Base-by-base conservation (phyloP, 345 rosid species). In the Dipteronia dyeriana region DNA sequence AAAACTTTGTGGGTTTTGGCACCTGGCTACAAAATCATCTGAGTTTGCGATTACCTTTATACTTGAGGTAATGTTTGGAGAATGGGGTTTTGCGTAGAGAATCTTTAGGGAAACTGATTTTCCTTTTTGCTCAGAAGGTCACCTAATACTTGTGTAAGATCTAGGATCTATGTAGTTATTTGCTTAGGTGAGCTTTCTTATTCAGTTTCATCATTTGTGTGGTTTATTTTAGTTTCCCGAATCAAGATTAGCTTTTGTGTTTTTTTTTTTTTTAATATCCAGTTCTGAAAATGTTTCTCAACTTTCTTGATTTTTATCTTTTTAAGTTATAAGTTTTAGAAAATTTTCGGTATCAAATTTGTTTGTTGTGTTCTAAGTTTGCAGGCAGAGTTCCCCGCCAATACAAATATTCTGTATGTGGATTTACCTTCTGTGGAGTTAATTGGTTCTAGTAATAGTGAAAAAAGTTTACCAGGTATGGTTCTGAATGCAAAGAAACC, bases 401-500 rank as follows among this genome's bases (percentile, higher is more conserved):
- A 95, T 85, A 95, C 98, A 71, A 95, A 95, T 82, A 93, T 95
- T 77, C 85, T 95, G 17, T 93, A 92, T 69, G 92, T 95, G 79
- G 94, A 91, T 86, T 84, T 95, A 82, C 83, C 79, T 68, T 84
- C 97, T 17, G 90, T 86, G 26, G 94, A 91, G 84, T 75, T 79
- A 70, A 80, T 93, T 86, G 97, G 87, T 74, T 92, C 96, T 34
- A 80, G 88, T 54, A 84, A 86, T 62, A 85, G 69, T 74, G 90
- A 77, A 79, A 89, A 82, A 76, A 84, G 97, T 82, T 86, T 95
- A 83, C 98, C 98, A 34, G 95, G 94, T 66, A 84, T 93, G 93
- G 96, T 95, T 79, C 82, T 93, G 26, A 91, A 95, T 82, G 79
- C 82, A 75, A 93, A 90, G 82, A 95, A 93, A 82, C 86, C 89